phyloP scores from a whole-genome alignment of 176 grass and related monocot species.

The Zea luxurians region DNA sequence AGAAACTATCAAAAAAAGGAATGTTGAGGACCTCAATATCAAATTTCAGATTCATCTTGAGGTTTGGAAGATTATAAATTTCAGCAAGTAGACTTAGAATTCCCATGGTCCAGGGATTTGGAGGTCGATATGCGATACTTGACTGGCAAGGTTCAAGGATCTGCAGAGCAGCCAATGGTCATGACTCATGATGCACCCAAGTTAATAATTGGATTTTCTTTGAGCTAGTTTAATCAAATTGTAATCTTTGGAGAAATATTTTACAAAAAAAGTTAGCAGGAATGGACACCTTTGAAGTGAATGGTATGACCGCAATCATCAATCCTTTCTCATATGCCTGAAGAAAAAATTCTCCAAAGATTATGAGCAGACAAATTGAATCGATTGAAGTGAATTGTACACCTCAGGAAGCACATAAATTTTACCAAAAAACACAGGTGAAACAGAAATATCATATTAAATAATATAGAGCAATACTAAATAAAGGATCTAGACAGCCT shows the following conservation, averaged over 20 bases:
- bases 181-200: not conserved
- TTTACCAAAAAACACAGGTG: not conserved
- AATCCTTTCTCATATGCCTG: slow-evolving; percentile 85
- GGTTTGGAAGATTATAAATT: slow-evolving; percentile 87
- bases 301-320: slow-evolving; percentile 92
- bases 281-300: slow-evolving; percentile 78
- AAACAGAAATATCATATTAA: slow-evolving; percentile 26
- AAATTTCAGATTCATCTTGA: slow-evolving; percentile 96
- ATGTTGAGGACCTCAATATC: slow-evolving; percentile 70
- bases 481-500: not conserved
- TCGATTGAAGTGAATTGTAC: not conserved
- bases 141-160: slow-evolving; percentile 83
- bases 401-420: not conserved
- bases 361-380: slow-evolving; percentile 8
- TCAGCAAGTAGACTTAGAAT: slow-evolving; percentile 83
- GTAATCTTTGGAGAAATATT: slow-evolving; percentile 2
- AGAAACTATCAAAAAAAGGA: slow-evolving; percentile 11
- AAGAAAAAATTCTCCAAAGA: slow-evolving; percentile 33
- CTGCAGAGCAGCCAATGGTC: slow-evolving; percentile 44
- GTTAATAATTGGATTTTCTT: not conserved
- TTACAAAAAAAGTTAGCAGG: not conserved
- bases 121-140: slow-evolving; percentile 83
- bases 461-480: slow-evolving; percentile 3
- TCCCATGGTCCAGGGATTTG: slow-evolving; percentile 92
- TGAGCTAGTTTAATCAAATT: not conserved